These are phyloP conservation scores for Cercospora sp. DNA, from an alignment of 2,329 filamentous ascomycete genomes.

Conservation along the genomic window DNA sequence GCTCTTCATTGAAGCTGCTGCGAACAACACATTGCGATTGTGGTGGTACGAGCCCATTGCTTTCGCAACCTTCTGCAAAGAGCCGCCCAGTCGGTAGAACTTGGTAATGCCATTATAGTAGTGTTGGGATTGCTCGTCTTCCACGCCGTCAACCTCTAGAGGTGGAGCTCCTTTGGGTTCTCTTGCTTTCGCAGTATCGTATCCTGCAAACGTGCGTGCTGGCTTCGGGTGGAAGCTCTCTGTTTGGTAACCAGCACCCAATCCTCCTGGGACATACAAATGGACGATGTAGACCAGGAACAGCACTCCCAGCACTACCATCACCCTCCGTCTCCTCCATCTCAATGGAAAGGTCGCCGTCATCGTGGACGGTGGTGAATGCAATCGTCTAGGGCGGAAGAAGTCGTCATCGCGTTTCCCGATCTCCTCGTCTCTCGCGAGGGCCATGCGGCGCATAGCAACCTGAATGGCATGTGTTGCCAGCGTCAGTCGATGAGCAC, in stretches of 20 bases:
- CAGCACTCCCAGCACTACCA: conserved; percentile 21
- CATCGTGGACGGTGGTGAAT: conserved; percentile 19
- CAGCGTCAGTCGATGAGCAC: neutral
- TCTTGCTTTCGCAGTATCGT: conserved; percentile 19
- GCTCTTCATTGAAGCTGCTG: conserved; percentile 71
- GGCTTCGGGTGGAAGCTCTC: conserved; percentile 5
- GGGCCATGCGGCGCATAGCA: conserved; percentile 19
- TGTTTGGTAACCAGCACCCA: neutral
- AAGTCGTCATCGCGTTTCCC: conserved; percentile 65
- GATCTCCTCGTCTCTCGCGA: conserved; percentile 58
- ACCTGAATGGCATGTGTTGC: conserved; percentile 6
- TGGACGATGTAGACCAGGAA: conserved; percentile 13
- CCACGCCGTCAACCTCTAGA: conserved; percentile 21
- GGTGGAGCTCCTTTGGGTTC: conserved; percentile 31
- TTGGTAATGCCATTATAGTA: conserved; percentile 69
- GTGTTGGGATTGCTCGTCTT: conserved; percentile 37
- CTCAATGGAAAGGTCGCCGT: conserved; percentile 32
- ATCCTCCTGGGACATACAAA: conserved; percentile 13
- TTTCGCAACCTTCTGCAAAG: conserved; percentile 60
- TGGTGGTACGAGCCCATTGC: conserved; percentile 53
- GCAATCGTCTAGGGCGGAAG: conserved; percentile 35
- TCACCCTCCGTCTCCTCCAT: conserved; percentile 53
- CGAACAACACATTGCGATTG: conserved; percentile 77
- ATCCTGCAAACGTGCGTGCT: conserved; percentile 12
- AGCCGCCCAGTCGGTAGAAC: conserved; percentile 64